Conservation (phyloP, 441 rosid genomes). For the Gossypium schwendimanii region DNA sequence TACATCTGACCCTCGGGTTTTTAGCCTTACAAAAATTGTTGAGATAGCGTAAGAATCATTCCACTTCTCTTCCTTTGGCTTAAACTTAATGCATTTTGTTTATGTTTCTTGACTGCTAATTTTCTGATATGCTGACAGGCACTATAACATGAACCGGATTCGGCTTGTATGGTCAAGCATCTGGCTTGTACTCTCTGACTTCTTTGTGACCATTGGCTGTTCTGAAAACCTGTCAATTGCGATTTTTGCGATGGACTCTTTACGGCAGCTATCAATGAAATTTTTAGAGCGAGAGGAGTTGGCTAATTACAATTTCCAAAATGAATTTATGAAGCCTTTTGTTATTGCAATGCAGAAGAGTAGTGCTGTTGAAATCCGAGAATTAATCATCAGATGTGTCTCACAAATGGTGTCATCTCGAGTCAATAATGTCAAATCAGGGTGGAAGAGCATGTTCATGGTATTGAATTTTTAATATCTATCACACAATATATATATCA, state of each 20-base stretch:
- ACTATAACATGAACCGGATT: conserved; percentile 99
- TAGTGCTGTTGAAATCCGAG: conserved; percentile 93
- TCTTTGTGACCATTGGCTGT: conserved; percentile 95
- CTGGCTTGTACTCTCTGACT: conserved; percentile 95
- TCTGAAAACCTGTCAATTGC: conserved; percentile 98
- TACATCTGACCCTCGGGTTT: conserved; percentile 96
- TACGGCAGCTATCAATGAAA: conserved; percentile 95
- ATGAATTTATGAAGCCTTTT: conserved; percentile 98
- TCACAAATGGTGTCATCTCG: conserved; percentile 98
- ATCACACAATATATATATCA: not conserved
- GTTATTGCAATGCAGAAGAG: conserved; percentile 98
- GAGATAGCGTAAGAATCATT: conserved; percentile 88
- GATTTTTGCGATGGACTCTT: conserved; percentile 97
- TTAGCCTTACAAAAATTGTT: conserved; percentile 96
- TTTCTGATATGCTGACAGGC: conserved; percentile 44
- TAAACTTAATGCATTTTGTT: conserved; percentile 10
- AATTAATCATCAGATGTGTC: conserved; percentile 94
- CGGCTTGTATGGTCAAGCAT: conserved; percentile 99
- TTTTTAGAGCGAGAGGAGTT: conserved; percentile 95
- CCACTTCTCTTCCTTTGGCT: conserved; percentile 17
- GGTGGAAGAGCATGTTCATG: conserved; percentile 99
- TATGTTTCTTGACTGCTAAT: conserved; percentile 18
- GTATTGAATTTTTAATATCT: conserved; percentile 33
- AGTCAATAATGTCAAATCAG: conserved; percentile 94
- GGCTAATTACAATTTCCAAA: conserved; percentile 97